phyloP scores from a whole-genome alignment of 805 yeast species.

The Yarrowia deformans region DNA sequence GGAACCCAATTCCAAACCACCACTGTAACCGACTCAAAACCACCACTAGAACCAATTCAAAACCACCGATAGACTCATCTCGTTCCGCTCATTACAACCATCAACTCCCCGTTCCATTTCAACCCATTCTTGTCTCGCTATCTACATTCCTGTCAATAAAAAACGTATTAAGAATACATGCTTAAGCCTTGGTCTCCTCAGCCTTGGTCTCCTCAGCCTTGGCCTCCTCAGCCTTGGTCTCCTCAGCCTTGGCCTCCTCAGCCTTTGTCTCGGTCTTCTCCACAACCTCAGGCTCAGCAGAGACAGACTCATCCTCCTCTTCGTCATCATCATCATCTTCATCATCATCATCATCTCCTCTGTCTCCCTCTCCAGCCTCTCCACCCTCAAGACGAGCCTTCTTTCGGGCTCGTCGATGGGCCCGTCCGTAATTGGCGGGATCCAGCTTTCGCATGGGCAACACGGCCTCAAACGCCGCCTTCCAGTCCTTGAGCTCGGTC shows the following conservation, averaged over 20 bases:
- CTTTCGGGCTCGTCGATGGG: slow-evolving; percentile 37
- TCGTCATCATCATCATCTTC: slow-evolving; percentile 43
- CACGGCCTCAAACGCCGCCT: slow-evolving; percentile 81
- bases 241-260: neutral
- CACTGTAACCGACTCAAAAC: too few relatives aligned
- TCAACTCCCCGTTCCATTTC: too few relatives aligned
- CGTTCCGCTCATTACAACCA: too few relatives aligned
- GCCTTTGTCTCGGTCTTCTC: neutral
- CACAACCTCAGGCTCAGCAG: slow-evolving; percentile 19
- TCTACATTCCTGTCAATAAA: too few relatives aligned
- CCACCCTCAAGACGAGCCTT: slow-evolving; percentile 13
- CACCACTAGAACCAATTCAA: too few relatives aligned
- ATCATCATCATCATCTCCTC: slow-evolving; percentile 41
- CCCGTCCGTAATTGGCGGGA: slow-evolving; percentile 36
- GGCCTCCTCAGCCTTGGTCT: neutral
- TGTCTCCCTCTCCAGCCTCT: slow-evolving; percentile 18
- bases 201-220: neutral
- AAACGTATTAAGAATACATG: too few relatives aligned
- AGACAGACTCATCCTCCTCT: slow-evolving; percentile 14
- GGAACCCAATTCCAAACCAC: too few relatives aligned
- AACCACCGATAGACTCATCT: too few relatives aligned
- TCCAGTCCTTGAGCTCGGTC: slow-evolving; percentile 84
- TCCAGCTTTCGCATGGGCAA: slow-evolving; percentile 76
- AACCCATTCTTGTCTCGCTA: too few relatives aligned
- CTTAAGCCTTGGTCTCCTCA: neutral